Evolutionary conservation across 768 basidiomycete genomes (phyloP), one percentile per base, ranked within the genome.

Genomic region (Naematelia aurantialba): DNA sequence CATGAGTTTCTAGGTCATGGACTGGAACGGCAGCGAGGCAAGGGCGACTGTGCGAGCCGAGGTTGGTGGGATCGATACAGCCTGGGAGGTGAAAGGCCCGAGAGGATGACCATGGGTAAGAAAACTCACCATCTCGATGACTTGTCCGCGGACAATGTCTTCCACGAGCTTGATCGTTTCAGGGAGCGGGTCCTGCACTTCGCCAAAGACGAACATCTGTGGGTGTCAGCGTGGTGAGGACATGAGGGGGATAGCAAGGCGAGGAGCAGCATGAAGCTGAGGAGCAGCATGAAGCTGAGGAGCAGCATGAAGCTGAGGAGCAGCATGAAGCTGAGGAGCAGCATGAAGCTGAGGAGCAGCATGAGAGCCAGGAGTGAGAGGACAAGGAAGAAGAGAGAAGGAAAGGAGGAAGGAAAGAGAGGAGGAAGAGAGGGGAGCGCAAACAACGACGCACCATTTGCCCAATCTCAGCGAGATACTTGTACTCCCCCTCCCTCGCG

Each of bases 131-230:
- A 96, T 84, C 76, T 96, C 91, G 56, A 92, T 88, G 46, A 98
- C 82, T 65, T 97, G 91, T 54, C 88, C 83, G 34, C 89, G 83
- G 19, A 94, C 89, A 52, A 94, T 90, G 72, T 98, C 92, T 76
- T 97, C 92, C n/a, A 98, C 89, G 29, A 92, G 83, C 69, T 89
- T 89, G 13, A 92, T 88, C 0, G 93, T 91, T 56, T 91, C 91
- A 13, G 82, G 81, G 55, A 86, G 84, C 1, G 92, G 90, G 58
- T 94, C 91, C 73, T 91, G 89, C 2, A 94, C 89, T 79, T 93
- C 91, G 8, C 91, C 91, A 76, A 96, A 94, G 45, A 96, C 93
- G 72, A 94, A 96, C 90, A 96, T 91, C 90, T 91, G 61, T 14
- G n/a, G 29, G 26, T 26, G 53, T 64, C n/a, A n/a, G n/a, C n/a